Conservation (phyloP, 345 rosid genomes). For the Populus simonii region DNA sequence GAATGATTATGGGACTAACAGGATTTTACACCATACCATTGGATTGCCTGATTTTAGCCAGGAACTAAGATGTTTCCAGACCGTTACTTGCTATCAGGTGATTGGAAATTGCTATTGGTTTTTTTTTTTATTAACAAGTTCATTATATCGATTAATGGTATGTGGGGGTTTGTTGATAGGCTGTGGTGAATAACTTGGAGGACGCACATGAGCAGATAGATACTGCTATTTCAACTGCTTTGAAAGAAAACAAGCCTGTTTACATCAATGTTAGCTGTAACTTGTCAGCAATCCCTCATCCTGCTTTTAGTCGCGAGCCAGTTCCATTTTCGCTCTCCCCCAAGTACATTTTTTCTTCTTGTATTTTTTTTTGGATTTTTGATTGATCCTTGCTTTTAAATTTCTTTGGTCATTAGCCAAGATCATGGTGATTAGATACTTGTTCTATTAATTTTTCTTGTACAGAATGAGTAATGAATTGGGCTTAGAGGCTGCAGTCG, state of each 20-base stretch:
- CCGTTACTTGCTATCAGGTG: conserved; percentile 74
- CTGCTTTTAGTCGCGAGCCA: conserved; percentile 61
- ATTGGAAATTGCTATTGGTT: background rate
- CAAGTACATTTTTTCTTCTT: conserved; percentile 26
- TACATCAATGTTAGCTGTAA: conserved; percentile 73
- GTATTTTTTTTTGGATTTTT: background rate
- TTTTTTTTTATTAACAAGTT: background rate
- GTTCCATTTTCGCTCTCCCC: conserved; percentile 64
- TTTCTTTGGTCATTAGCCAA: background rate
- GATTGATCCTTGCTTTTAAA: background rate
- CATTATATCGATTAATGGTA: background rate
- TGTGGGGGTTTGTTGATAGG: conserved; percentile 30
- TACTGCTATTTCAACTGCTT: conserved; percentile 67
- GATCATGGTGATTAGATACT: background rate
- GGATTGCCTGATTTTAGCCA: conserved; percentile 77
- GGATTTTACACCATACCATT: conserved; percentile 75
- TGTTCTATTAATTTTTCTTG: background rate
- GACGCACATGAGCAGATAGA: conserved; percentile 76
- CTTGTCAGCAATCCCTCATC: conserved; percentile 64
- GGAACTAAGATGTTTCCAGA: conserved; percentile 66
- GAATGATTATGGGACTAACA: conserved; percentile 77
- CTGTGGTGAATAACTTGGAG: conserved; percentile 73
- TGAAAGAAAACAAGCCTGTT: conserved; percentile 85
- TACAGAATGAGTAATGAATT: conserved; percentile 52
- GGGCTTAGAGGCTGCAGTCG: conserved; percentile 70